Percentiles rank a stretch among this genome's conserved stretches.
phyloP scores from a whole-genome alignment of 2,329 filamentous ascomycete species.

The Nigrospora sphaerica region DNA sequence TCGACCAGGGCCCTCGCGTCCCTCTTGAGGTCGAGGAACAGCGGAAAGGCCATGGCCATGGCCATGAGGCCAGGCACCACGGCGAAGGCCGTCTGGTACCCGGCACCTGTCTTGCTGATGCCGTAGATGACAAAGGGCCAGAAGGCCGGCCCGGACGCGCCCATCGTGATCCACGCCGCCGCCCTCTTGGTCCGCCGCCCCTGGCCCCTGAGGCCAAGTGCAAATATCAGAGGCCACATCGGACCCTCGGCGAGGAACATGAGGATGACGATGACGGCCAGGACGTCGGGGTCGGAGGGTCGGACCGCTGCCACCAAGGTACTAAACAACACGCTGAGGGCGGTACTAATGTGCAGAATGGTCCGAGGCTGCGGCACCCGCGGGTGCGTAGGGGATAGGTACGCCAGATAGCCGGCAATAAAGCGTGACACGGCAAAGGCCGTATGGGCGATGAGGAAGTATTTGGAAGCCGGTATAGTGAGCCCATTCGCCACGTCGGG shows the following conservation, averaged over 20 bases:
- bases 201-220: slow-evolving; percentile 71
- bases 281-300: slow-evolving; percentile 36
- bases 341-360: slow-evolving; percentile 56
- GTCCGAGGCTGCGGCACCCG: slow-evolving; percentile 60
- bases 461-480: slow-evolving; percentile 51
- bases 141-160: slow-evolving; percentile 64
- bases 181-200: slow-evolving; percentile 75
- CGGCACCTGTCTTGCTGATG: slow-evolving; percentile 52
- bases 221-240: slow-evolving; percentile 76
- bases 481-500: slow-evolving; percentile 41
- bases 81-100: slow-evolving; percentile 57
- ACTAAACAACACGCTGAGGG: slow-evolving; percentile 51
- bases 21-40: slow-evolving; percentile 38
- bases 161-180: slow-evolving; percentile 70
- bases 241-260: slow-evolving; percentile 79
- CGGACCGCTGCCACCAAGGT: slow-evolving; percentile 39
- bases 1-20: slow-evolving; percentile 41
- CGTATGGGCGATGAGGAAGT: slow-evolving; percentile 65
- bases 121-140: slow-evolving; percentile 70
- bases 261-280: slow-evolving; percentile 56
- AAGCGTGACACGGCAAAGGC: slow-evolving; percentile 71
- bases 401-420: slow-evolving; percentile 57
- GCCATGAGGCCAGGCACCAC: slow-evolving; percentile 50
- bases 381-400: slow-evolving; percentile 36
- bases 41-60: slow-evolving; percentile 37